Percentiles rank a stretch among this genome's conserved stretches.
Evolutionary conservation across 2,329 filamentous ascomycete species (phyloP).

Genomic region (Blumeria hordei): DNA sequence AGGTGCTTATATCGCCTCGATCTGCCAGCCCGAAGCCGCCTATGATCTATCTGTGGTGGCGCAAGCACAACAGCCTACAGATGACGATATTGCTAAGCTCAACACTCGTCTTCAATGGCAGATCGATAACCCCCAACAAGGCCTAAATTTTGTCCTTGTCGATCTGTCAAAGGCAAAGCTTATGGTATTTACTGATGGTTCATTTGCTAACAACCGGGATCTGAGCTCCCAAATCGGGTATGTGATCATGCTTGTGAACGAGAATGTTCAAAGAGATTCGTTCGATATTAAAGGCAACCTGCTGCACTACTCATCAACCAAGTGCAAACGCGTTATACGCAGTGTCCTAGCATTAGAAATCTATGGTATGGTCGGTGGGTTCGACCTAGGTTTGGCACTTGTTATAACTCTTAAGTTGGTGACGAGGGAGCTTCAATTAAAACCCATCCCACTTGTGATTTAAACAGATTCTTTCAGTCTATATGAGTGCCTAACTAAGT

Average conservation of each 20-base stretch:
- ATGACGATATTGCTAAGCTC: background rate
- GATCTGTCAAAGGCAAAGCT: background rate
- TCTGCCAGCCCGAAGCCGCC: no score
- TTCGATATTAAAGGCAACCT: background rate
- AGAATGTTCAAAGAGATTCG: background rate
- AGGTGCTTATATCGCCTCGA: no score
- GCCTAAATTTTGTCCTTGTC: background rate
- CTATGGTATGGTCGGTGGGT: constrained; percentile 2
- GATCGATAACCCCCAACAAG: background rate
- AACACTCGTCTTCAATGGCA: background rate
- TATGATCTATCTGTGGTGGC: no score
- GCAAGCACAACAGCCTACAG: no score
- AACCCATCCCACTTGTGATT: no score
- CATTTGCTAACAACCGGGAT: constrained; percentile 1
- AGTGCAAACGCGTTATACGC: constrained; percentile 3
- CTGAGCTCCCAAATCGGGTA: constrained; percentile 1
- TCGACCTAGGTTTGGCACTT: no score
- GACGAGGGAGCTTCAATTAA: no score
- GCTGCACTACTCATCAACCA: constrained; percentile 1
- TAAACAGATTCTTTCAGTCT: no score
- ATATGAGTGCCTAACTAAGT: no score
- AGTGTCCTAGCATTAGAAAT: constrained; percentile 5
- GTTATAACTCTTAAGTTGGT: no score
- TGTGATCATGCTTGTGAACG: background rate
- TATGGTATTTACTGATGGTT: constrained; percentile 1